Base-by-base conservation (phyloP, 371 early-diverging fungal genomes). In the Quaeritorhiza haematococci region DNA sequence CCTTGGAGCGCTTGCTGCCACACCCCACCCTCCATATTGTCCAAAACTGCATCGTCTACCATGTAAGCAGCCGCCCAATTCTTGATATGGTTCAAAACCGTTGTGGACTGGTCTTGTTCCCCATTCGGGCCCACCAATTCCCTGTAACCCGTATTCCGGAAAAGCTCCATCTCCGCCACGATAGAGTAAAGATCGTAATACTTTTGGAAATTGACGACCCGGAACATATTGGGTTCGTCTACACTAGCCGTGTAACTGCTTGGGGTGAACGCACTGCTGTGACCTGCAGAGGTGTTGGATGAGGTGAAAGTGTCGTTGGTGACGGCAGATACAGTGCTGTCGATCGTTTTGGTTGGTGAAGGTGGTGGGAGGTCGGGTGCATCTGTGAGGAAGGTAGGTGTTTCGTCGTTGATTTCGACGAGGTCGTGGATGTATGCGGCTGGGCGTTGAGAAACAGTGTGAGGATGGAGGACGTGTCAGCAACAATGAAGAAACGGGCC, bases 361-460 rank as follows among this genome's bases (percentile, higher is more conserved):
- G 21, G 8, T 33, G 53, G 24, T 17, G 53, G 17, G 3, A 23
- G 44, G 27, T 49, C 38, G 29, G 26, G n/a, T n/a, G 55, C n/a
- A 34, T 60, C 61, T 10, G 35, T 42, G 5, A 61, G 38, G 57
- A 61, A 66, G 4, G 58, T 55, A 21, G 72, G 67, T 21, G 61
- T 61, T 10, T 62, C 66, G 32, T 66, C 58, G 60, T 72, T 65
- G 55, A 70, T 61, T 47, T 73, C 74, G 15, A 69, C 52, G 8
- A 73, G 34, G 33, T 73, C 74, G 28, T 67, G 68, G 47, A 73
- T 69, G 57, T 73, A 73, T 3, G 68, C 68, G n/a, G 67, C 73
- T 73, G 47, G 49, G 19, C 8, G 44, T 27, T 19, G 38, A 13
- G 38, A 38, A 19, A 19, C 38, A 38, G 19, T 38, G 38, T 38